Base-by-base conservation (phyloP, 1,139 yeast species). In the Taiozyma sp. region DNA sequence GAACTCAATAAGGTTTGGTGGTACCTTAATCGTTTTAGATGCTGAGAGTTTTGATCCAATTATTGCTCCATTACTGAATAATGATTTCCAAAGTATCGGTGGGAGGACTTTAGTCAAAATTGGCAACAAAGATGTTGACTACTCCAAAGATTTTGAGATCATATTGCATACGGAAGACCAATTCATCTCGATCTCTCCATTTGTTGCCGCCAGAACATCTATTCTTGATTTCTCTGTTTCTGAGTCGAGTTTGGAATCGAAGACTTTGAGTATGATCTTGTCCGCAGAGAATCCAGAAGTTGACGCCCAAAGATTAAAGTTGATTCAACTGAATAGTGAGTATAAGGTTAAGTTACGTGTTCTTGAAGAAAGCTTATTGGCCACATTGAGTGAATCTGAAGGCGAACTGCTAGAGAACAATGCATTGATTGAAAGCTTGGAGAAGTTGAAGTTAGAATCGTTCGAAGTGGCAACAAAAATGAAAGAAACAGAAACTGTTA, bases 1-100 rank as follows among this genome's bases (percentile, higher is more conserved):
- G 62, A 86, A 89, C 62, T 84, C 96, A 0, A 66, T 91, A 29
- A 72, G 95, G 54, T 91, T 91, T 72, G 98, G 99, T 9, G 90
- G 89, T 5, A 63, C 78, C 0, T 70, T 91, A 10, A 63, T 91
- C 13, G 76, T 91, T 32, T 81, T 80, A 58, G 95, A 91, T 66
- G 89, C 91, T 3, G 97, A 91, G 62, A 71, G 76, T 58, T 81
- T 80, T 62, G 93, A 91, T 64, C 96, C 97, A 0, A 69, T 87
- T 13, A 63, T 91, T 24, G 80, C 80, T 52, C 74, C 85, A 0
- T 66, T 91, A 2, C 68, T 93, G 44, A 74, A 81, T 49, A 71
- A 72, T 44, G 96, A 88, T 54, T 74, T 80, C 41, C 76, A 75
- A 43, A 72, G 75, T 35, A 75, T 84, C 43, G 97, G 96, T 6